A percentile compares a stretch with the other conserved stretches of the same genome.
phyloP scores from a whole-genome alignment of 1,284 basidiomycete genomes.

The Clitocybe nebularis region DNA sequence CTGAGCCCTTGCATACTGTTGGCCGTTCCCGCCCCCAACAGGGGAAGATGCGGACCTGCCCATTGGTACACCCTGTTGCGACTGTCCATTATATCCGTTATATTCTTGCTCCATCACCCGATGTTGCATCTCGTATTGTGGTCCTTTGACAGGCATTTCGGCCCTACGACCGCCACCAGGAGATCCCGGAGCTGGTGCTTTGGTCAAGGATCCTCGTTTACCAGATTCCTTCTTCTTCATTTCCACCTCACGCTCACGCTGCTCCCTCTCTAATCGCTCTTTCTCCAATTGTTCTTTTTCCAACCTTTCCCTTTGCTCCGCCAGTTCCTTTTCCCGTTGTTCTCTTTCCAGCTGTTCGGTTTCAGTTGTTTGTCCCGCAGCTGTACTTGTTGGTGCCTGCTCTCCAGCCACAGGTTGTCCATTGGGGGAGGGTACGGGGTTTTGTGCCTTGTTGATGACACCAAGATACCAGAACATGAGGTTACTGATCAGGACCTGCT shows the following conservation, averaged over 20 bases:
- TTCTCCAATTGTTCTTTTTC: conserved; percentile 39
- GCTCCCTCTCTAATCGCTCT: conserved; percentile 31
- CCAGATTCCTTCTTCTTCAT: conserved; percentile 54
- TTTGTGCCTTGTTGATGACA: conserved; percentile 89
- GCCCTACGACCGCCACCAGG: conserved; percentile 58
- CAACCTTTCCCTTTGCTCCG: conserved; percentile 39
- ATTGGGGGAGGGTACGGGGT: conserved; percentile 28
- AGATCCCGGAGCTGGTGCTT: conserved; percentile 38
- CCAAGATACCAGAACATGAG: conserved; percentile 99
- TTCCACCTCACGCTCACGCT: conserved; percentile 39
- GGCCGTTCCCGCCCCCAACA: conserved; percentile 17
- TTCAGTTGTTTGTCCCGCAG: conserved; percentile 13
- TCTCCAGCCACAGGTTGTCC: conserved; percentile 21
- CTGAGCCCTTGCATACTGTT: conserved; percentile 21
- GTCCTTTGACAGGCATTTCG: conserved; percentile 83
- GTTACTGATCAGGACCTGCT: conserved; percentile 98
- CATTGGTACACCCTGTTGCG: conserved; percentile 26
- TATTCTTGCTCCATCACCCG: conserved; percentile 89
- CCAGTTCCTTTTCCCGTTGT: conserved; percentile 40
- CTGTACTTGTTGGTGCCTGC: conserved; percentile 14
- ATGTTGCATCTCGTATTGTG: conserved; percentile 92
- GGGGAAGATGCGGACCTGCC: conserved; percentile 24
- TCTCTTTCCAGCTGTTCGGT: conserved; percentile 38
- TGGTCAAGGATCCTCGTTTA: conserved; percentile 54
- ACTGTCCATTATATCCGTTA: conserved; percentile 31